Evolutionary conservation across 305 asterid genomes (phyloP), one percentile per base, ranked within the genome.

Genomic region (Nicotiana rustica): DNA sequence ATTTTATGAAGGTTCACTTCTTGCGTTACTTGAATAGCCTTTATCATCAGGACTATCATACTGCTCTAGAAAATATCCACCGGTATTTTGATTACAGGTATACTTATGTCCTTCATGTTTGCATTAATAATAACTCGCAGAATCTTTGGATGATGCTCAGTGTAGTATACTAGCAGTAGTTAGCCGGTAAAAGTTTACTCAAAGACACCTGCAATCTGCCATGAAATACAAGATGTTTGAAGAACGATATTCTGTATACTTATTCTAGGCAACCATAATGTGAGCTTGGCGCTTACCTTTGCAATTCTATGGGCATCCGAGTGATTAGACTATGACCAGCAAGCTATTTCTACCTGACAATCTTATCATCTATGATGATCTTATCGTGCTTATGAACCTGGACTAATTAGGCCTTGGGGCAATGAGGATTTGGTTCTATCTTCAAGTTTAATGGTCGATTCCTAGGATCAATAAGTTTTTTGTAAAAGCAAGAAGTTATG

Each of bases 31-130:
- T 96, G 85, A 93, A 92, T 91, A 91, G 84, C 87, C 97, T 94
- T 81, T 87, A 96, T 86, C 99, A 94, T 79, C 97, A 94, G 84
- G 97, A 94, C 88, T 94, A 91, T 87, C 96, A 91, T 47, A 90
- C 92, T 44, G 97, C 97, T 81, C 79, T 96, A 93, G 98, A 94
- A 83, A 93, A 93, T 87, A 95, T 96, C 83, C 97, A 94, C 82
- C 98, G 97, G 60, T 96, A 96, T 85, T 96, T 96, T 90, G 99
- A 96, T 89, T 94, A 96, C 89, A 94, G 99, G 99, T 95, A 92
- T 78, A 81, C 62, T 86, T 86, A 83, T 79, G 52, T 73, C 21
- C 62, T 47, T 21, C 79, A 73, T 49, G 79, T 49, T 19, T 70
- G 78, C 61, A 71, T 71, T 71, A 71, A 71, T 71, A 71, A 13